Evolutionary conservation across 2,329 filamentous ascomycete species (phyloP).

Genomic region (Coleophoma crateriformis): DNA sequence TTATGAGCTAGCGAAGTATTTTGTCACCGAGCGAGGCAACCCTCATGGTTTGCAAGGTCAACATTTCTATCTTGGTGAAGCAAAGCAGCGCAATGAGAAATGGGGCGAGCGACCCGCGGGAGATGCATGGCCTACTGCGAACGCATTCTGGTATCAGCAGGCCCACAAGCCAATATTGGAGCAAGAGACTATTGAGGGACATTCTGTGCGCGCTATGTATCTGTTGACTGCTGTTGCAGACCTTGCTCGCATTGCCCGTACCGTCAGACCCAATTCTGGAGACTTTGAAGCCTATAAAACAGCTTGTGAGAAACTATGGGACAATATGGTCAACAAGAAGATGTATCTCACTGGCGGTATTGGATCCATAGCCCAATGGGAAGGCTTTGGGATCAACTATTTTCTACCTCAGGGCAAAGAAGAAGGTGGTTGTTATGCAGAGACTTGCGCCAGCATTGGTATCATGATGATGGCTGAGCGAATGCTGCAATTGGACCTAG

Average conservation of each 20-base stretch:
- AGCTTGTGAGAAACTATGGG: conserved; percentile 44
- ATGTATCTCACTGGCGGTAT: conserved; percentile 60
- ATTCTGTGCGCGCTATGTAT: conserved; percentile 56
- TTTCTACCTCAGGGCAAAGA: conserved; percentile 53
- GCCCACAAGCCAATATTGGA: conserved; percentile 48
- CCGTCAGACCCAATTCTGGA: not conserved
- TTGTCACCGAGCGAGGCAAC: conserved; percentile 53
- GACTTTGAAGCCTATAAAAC: conserved; percentile 28
- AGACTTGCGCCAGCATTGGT: conserved; percentile 55
- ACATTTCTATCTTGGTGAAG: conserved; percentile 51
- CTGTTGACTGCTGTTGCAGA: conserved; percentile 54
- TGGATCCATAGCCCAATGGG: conserved; percentile 51
- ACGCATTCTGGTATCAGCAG: conserved; percentile 45
- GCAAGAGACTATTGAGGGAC: conserved; percentile 50
- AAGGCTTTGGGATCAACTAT: conserved; percentile 55
- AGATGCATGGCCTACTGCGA: conserved; percentile 34
- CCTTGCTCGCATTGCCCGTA: conserved; percentile 33
- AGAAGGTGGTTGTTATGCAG: conserved; percentile 56
- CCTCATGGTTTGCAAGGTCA: conserved; percentile 39
- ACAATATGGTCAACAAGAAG: conserved; percentile 54
- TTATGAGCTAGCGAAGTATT: conserved; percentile 46
- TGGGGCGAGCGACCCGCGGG: conserved; percentile 39
- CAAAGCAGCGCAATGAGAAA: conserved; percentile 41
- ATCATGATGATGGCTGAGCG: conserved; percentile 56
- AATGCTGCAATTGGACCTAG: conserved; percentile 44